A percentile compares a stretch with the other conserved stretches of the same genome.
Evolutionary conservation across 1,284 basidiomycete species (phyloP).

Genomic region (Pyrrhoderma lamaoense): DNA sequence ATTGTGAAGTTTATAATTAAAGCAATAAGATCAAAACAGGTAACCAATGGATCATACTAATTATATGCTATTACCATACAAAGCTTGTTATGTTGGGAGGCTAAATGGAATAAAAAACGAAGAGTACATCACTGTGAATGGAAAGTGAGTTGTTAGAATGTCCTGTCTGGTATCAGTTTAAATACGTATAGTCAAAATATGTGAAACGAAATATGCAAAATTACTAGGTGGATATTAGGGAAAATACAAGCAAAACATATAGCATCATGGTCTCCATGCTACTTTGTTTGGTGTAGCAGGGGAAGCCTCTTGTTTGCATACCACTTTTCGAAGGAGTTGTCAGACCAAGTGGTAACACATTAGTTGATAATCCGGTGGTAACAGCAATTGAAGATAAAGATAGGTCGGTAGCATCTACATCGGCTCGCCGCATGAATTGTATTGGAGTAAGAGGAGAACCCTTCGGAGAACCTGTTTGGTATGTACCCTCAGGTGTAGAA

Average conservation of each 20-base stretch:
- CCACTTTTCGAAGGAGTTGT: constrained; percentile 1
- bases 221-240: too few relatives aligned
- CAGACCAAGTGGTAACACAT: neutral
- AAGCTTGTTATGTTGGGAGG: neutral
- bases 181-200: neutral
- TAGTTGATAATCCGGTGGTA: constrained; percentile 7
- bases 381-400: constrained; percentile 13
- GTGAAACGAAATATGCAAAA: constrained; percentile 1
- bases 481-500: constrained; percentile 40
- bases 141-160: neutral
- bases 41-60: too few relatives aligned
- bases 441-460: constrained; percentile 47
- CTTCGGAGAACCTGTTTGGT: constrained; percentile 38
- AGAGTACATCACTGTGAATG: constrained; percentile 3
- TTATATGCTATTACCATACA: too few relatives aligned
- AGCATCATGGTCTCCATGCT: constrained; percentile 14
- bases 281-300: constrained; percentile 11
- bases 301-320: constrained; percentile 5
- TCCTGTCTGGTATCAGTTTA: neutral
- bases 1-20: neutral
- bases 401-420: constrained; percentile 29
- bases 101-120: neutral
- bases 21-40: neutral
- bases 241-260: too few relatives aligned
- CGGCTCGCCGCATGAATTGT: constrained; percentile 51